Percentiles rank a stretch among this genome's conserved stretches.
phyloP scores from a whole-genome alignment of 805 yeast species.

The Hanseniaspora nectarophila region DNA sequence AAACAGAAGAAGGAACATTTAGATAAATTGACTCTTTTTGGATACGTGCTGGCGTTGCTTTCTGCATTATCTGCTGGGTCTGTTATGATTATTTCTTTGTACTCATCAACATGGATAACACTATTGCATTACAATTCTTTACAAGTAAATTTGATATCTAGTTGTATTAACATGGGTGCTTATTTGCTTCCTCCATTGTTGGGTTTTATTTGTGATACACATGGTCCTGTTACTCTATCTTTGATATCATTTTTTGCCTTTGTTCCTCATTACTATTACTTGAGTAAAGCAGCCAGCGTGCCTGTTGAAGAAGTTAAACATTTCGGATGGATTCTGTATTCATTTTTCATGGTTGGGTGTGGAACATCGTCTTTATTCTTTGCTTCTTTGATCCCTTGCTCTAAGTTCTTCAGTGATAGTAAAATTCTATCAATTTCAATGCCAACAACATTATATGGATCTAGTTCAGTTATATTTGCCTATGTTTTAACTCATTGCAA shows the following conservation, averaged over 20 bases:
- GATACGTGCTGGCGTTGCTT: constrained; percentile 46
- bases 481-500: constrained; percentile 42
- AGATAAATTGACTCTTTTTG: constrained; percentile 21
- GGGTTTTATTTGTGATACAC: constrained; percentile 75
- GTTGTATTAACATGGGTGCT: constrained; percentile 65
- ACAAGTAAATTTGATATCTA: constrained; percentile 60
- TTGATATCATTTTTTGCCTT: constrained; percentile 48
- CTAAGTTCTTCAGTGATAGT: constrained; percentile 64
- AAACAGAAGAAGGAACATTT: constrained; percentile 1
- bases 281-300: constrained; percentile 30
- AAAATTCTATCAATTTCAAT: constrained; percentile 75
- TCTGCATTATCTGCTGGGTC: constrained; percentile 74
- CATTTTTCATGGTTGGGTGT: constrained; percentile 51
- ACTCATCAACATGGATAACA: constrained; percentile 54
- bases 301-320: constrained; percentile 25
- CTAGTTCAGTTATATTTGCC: constrained; percentile 57
- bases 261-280: constrained; percentile 50
- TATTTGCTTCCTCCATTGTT: constrained; percentile 71
- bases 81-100: constrained; percentile 68
- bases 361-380: constrained; percentile 67
- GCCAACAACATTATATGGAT: constrained; percentile 81
- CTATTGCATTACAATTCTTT: constrained; percentile 53
- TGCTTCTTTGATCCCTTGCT: constrained; percentile 64
- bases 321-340: constrained; percentile 33
- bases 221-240: constrained; percentile 67